Evolutionary conservation across 768 basidiomycete species (phyloP).

Genomic region (Collybiopsis confluens): DNA sequence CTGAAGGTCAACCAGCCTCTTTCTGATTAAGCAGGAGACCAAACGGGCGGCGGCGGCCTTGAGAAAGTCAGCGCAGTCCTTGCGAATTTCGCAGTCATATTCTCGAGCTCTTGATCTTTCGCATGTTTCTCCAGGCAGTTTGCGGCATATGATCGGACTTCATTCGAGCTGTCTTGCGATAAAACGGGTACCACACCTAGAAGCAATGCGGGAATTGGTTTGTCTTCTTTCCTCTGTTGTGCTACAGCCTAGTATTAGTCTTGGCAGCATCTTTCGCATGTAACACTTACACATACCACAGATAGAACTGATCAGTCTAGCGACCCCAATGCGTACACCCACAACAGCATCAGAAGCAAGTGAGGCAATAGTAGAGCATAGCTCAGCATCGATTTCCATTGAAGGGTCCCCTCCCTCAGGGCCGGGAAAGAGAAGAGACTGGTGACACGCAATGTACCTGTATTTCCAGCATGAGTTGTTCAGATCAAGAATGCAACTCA

Average conservation of each 20-base stretch:
- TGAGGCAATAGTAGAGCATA: constrained; percentile 50
- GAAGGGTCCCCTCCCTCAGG: constrained; percentile 28
- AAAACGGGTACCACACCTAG: constrained; percentile 38
- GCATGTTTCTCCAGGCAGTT: background rate
- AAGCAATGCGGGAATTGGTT: constrained; percentile 14
- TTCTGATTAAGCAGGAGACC: background rate
- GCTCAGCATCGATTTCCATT: constrained; percentile 39
- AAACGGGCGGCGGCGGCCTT: constrained; percentile 25
- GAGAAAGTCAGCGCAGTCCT: constrained; percentile 30
- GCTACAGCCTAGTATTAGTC: background rate
- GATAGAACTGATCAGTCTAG: constrained; percentile 61
- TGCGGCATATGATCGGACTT: constrained; percentile 56
- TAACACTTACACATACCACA: constrained; percentile 41
- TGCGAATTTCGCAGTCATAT: background rate
- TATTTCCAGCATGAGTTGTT: constrained; percentile 1
- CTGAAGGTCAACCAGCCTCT: background rate
- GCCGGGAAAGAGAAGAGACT: constrained; percentile 46
- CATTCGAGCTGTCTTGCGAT: constrained; percentile 51
- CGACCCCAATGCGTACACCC: constrained; percentile 82
- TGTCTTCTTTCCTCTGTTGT: background rate
- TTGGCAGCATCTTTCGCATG: background rate
- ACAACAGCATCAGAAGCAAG: constrained; percentile 67
- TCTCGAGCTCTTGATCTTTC: background rate
- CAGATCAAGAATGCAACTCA: constrained; percentile 5
- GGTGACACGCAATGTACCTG: constrained; percentile 74